phyloP scores from a whole-genome alignment of 2,329 filamentous ascomycete genomes.

The Trichophyton schoenleinii region DNA sequence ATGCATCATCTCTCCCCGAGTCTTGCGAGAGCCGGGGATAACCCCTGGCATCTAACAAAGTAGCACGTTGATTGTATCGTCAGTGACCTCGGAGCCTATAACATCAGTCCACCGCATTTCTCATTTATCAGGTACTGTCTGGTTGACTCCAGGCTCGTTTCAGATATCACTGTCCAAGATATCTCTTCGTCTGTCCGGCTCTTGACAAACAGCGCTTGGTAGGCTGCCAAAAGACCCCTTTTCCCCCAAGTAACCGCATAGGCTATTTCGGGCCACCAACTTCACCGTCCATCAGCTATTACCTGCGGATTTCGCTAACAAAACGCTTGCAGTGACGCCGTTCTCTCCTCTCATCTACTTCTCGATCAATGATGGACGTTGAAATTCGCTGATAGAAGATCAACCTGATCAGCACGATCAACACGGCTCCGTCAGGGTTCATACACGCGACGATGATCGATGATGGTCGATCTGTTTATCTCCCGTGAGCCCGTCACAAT shows the following conservation, averaged over 20 bases:
- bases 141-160: neutral
- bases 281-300: neutral
- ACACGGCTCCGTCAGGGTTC: neutral
- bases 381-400: neutral
- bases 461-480: neutral
- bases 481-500: neutral
- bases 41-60: neutral
- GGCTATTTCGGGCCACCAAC: neutral
- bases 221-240: neutral
- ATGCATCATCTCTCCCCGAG: neutral
- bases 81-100: neutral
- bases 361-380: neutral
- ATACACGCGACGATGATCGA: neutral
- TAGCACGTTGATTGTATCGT: neutral
- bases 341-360: neutral
- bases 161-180: neutral
- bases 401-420: neutral
- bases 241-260: neutral
- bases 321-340: neutral
- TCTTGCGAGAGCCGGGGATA: neutral
- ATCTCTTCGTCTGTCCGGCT: neutral
- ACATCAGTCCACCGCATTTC: neutral
- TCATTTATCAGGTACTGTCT: neutral
- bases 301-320: neutral
- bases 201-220: neutral